Base-by-base conservation (phyloP, 1,284 basidiomycete genomes). In the Ustilago xerochloae region DNA sequence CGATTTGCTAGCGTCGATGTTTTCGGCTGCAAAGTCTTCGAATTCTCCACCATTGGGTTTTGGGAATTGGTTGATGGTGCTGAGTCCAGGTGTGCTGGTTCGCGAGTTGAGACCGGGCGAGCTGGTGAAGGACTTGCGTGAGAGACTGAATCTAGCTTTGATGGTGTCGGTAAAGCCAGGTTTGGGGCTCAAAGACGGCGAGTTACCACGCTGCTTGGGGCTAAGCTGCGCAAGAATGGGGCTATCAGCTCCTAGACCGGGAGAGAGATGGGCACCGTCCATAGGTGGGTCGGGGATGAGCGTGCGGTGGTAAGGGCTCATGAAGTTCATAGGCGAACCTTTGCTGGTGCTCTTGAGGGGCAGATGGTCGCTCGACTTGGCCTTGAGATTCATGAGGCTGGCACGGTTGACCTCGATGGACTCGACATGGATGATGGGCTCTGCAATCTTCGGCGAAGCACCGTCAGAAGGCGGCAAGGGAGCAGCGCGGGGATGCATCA, bases 201-300 rank as follows among this genome's bases (percentile, higher is more conserved):
- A 73, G 15, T 22, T 52, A 43, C 57, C 57, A 16, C 57, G 53
- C 26, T 58, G 24, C 45, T 62, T 68, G 35, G 64, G 62, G 55
- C 71, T 66, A 28, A 74, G 50, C 52, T 75, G 66, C 2, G 66
- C 58, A 12, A 75, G 56, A 28, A 75, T 59, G 2, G 72, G 72
- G 26, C 66, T 75, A 39, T 74, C 55, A 4, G 64, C 64, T 10
- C 64, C 64, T 15, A 68, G 62, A 59, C 70, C 64, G 5, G 65
- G 65, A 18, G 64, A 64, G n/a, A 68, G 58, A 32, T 59, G 61
- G 8, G 45, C 54, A 43, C 43, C 65, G 29, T 68, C 58, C 46
- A 55, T 49, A 1, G 71, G 67, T 15, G 61, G 67, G 30, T 75
- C 72, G 5, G 72, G 67, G 33, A 69, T 66, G 22, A 75, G 52